Evolutionary conservation across 257 asterid genomes (phyloP).

Genomic region (Apocynum venetum): DNA sequence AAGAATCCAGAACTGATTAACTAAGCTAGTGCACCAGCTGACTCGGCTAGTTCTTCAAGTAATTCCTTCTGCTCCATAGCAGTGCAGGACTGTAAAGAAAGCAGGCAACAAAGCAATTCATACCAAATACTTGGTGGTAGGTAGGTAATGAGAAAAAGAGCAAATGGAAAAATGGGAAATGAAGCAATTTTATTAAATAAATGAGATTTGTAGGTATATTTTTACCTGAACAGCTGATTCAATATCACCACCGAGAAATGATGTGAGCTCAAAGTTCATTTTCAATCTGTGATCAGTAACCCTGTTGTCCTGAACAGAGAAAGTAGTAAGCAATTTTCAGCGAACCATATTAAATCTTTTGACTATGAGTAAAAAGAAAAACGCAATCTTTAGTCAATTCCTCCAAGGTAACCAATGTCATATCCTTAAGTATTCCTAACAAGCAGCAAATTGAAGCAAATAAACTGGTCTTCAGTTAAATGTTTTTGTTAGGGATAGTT

Average conservation of each 20-base stretch:
- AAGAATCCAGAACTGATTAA: background rate
- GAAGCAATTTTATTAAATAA: background rate
- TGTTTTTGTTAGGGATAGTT: background rate
- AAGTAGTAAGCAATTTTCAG: constrained; percentile 3
- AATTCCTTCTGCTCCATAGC: constrained; percentile 85
- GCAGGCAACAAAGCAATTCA: constrained; percentile 15
- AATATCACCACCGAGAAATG: constrained; percentile 87
- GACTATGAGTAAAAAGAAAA: background rate
- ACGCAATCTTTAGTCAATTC: background rate
- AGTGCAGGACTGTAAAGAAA: constrained; percentile 66
- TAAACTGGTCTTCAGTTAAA: background rate
- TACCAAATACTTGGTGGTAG: background rate
- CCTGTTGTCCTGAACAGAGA: constrained; percentile 69
- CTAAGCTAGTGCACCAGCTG: constrained; percentile 36
- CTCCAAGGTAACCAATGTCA: background rate
- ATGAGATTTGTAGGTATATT: background rate
- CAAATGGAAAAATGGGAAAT: background rate
- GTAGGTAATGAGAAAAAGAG: background rate
- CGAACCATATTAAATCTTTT: background rate
- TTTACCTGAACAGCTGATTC: constrained; percentile 93
- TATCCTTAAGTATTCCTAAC: background rate
- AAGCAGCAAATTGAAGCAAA: background rate
- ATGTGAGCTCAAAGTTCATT: constrained; percentile 81
- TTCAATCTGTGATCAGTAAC: constrained; percentile 94
- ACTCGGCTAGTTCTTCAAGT: constrained; percentile 83